Percentiles rank a stretch among this genome's conserved stretches.
Conservation (phyloP, 345 rosid species). For the Eucalyptus tenuipes region DNA sequence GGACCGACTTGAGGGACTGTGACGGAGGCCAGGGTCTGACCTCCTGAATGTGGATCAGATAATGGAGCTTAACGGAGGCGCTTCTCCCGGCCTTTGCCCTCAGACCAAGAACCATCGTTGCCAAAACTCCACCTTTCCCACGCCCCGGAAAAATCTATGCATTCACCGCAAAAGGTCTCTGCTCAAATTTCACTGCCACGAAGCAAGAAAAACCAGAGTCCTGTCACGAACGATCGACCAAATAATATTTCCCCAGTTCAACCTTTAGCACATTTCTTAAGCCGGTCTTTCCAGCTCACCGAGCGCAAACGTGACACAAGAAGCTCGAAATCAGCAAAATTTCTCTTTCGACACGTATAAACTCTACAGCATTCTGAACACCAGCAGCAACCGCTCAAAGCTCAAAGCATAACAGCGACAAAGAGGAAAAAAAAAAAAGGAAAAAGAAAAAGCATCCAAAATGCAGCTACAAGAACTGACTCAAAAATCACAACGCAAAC, state of each 20-base stretch:
- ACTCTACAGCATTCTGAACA: not conserved
- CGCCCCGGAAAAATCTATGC: not conserved
- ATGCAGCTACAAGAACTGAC: not conserved
- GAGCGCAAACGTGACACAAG: not conserved
- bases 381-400: not conserved
- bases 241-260: not conserved
- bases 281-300: not conserved
- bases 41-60: slow-evolving; percentile 62
- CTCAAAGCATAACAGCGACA: not conserved
- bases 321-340: not conserved
- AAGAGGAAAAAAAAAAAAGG: not conserved
- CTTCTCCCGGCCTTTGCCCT: slow-evolving; percentile 50
- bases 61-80: slow-evolving; percentile 38
- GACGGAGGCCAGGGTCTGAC: slow-evolving; percentile 99
- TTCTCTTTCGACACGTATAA: not conserved
- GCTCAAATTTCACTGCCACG: not conserved
- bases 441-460: not conserved
- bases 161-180: not conserved
- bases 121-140: not conserved
- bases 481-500: not conserved
- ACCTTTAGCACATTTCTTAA: not conserved
- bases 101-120: slow-evolving; percentile 57
- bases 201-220: not conserved
- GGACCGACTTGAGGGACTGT: slow-evolving; percentile 71
- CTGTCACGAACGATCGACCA: not conserved